Base-by-base conservation (phyloP, 179 eudicot genomes). In the Beta lomatogona region DNA sequence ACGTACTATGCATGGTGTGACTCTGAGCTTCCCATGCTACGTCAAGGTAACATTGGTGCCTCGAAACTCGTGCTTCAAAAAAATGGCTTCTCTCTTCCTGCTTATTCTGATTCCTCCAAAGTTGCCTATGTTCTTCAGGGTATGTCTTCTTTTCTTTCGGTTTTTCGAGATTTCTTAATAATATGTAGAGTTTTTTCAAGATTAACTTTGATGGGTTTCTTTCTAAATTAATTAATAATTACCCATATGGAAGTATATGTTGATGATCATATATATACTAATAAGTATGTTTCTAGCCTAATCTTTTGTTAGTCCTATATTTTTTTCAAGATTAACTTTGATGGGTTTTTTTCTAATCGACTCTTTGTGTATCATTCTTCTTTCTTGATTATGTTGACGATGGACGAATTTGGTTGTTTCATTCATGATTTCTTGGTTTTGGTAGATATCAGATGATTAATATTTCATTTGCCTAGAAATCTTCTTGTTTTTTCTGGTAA, bases 41-140 rank as follows among this genome's bases (percentile, higher is more conserved):
- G 82, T 6, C 73, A 89, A 75, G 94, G 90, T 31, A 90, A 91
- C 83, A 89, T 92, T 28, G 97, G 97, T 18, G 97, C 97, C 10
- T 86, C 91, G 19, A 92, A 92, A 81, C 90, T 92, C 9, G 86
- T 88, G 5, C 92, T 91, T 22, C 86, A 83, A 66, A 89, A 92
- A 83, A 77, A 85, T 79, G 97, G 97, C 1, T 86, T 92, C 54
- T 91, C 93, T 65, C 86, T 89, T 41, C 97, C 97, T 48, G 80
- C 86, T 16, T 92, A 87, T 81, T 92, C 91, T 58, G 96, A 91
- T 83, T 92, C 92, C 50, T 80, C 92, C 65, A 91, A 88, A 85
- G 88, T 92, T 46, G 93, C 92, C 44, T 88, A 91, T 63, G 92
- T 92, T 85, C 91, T 92, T 84, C 96, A 92, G 85, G 96, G 96